phyloP scores from a whole-genome alignment of 176 grass and related monocot genomes.

The Aegilops longissima region DNA sequence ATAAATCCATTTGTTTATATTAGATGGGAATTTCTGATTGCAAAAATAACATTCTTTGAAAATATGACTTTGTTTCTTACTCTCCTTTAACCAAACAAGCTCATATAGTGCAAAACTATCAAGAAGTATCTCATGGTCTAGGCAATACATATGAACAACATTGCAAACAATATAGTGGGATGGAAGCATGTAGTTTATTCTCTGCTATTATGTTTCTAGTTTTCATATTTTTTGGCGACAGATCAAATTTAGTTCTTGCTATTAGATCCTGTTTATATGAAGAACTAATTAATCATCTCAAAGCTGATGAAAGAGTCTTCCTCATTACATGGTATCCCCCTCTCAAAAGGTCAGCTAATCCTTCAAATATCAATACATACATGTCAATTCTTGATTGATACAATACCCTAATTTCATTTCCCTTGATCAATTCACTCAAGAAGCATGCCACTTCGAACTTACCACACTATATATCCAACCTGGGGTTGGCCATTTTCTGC shows the following conservation, averaged over 20 bases:
- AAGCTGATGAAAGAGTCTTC: background rate
- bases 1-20: background rate
- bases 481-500: background rate
- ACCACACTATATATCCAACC: background rate
- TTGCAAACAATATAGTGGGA: no score
- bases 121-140: background rate
- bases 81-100: background rate
- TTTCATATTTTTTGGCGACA: no score
- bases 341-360: background rate
- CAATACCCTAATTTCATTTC: background rate
- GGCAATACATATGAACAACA: background rate
- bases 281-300: background rate
- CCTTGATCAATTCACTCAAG: background rate
- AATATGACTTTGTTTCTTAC: background rate
- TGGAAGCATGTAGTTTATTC: background rate
- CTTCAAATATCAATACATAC: background rate
- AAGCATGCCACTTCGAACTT: background rate
- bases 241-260: background rate
- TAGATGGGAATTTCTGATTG: background rate
- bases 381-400: background rate
- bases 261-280: background rate
- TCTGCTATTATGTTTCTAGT: background rate
- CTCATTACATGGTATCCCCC: background rate
- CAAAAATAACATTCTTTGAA: background rate
- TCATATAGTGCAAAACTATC: background rate